phyloP scores from a whole-genome alignment of 1,284 basidiomycete genomes.

The Trichosporon sp. region DNA sequence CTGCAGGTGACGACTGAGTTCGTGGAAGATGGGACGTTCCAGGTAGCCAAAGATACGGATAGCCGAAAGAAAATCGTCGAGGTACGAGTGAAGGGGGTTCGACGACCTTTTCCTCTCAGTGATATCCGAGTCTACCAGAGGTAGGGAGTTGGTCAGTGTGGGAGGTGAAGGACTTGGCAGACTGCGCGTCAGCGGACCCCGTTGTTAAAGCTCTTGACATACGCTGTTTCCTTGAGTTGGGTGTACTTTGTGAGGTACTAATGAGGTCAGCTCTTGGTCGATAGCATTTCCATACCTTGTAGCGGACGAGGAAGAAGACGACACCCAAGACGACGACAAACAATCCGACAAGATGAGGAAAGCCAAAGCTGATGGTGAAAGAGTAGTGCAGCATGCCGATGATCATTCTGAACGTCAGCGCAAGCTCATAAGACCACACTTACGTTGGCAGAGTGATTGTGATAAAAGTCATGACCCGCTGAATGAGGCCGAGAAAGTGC shows the following conservation, averaged over 20 bases:
- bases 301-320: constrained; percentile 76
- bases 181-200: constrained; percentile 3
- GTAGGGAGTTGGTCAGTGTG: constrained; percentile 29
- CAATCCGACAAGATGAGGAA: constrained; percentile 76
- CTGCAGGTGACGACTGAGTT: constrained; percentile 85
- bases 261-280: constrained; percentile 6
- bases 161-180: constrained; percentile 36
- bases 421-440: constrained; percentile 6
- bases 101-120: constrained; percentile 58
- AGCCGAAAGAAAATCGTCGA: constrained; percentile 90
- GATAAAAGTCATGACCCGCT: constrained; percentile 63
- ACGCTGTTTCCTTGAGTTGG: constrained; percentile 75
- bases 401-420: constrained; percentile 47
- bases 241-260: constrained; percentile 53
- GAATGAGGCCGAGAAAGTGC: constrained; percentile 71
- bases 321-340: constrained; percentile 62
- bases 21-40: constrained; percentile 93
- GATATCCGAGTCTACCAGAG: constrained; percentile 50
- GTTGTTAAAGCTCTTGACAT: constrained; percentile 15
- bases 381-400: constrained; percentile 72
- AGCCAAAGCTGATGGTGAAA: constrained; percentile 80
- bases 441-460: constrained; percentile 72
- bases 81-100: constrained; percentile 77
- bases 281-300: constrained; percentile 66
- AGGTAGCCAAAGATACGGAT: constrained; percentile 92